Conservation (phyloP, 345 rosid species). For the Rhodomyrtus tomentosa region DNA sequence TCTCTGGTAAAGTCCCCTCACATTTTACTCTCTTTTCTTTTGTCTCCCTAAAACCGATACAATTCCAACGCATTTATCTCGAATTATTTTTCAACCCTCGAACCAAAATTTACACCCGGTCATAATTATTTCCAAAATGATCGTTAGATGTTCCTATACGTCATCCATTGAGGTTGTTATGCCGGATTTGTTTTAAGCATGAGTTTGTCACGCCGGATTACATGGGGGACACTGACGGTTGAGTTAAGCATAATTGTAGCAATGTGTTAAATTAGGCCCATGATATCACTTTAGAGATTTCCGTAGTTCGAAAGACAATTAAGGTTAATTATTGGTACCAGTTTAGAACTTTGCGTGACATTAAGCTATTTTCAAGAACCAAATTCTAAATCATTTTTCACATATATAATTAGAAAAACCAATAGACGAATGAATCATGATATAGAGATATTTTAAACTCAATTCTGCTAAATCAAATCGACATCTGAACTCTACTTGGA, state of each 20-base stretch:
- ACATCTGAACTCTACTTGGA: neutral
- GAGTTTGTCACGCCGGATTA: neutral
- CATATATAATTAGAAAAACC: neutral
- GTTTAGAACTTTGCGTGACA: neutral
- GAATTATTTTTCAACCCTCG: neutral
- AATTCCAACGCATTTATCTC: neutral
- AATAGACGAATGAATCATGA: neutral
- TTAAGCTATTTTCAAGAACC: neutral
- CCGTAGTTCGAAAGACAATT: neutral
- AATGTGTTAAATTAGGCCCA: neutral
- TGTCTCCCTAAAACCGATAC: neutral
- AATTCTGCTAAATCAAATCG: neutral
- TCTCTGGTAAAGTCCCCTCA: constrained; percentile 25
- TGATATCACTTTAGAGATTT: neutral
- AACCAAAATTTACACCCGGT: neutral
- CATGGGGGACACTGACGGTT: neutral
- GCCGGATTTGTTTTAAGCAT: neutral
- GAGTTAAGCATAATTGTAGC: neutral
- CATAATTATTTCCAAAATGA: neutral
- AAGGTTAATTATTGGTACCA: neutral
- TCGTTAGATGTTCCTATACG: neutral
- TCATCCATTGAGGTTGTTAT: neutral
- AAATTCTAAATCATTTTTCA: neutral
- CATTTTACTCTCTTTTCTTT: neutral
- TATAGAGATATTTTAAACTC: neutral